A percentile compares a stretch with the other conserved stretches of the same genome.
Conservation (phyloP, 2,329 filamentous ascomycete species). For the Aspergillus arachidicola region DNA sequence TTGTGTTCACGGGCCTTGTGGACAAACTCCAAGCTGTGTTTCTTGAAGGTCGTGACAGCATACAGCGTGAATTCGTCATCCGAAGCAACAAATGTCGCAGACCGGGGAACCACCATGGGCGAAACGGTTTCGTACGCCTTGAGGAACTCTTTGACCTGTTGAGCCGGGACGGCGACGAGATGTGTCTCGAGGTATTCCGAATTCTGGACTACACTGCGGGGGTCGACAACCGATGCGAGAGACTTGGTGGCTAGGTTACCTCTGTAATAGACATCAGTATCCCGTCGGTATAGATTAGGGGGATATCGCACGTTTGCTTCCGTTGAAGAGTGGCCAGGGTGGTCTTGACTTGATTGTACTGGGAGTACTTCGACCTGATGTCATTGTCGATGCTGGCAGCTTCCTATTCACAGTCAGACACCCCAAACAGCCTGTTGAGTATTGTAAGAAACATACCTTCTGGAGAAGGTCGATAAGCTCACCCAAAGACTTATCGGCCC, state of each 20-base stretch:
- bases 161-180: conserved; percentile 82
- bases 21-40: conserved; percentile 81
- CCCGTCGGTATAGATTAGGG: neutral
- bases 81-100: conserved; percentile 74
- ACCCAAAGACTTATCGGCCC: conserved; percentile 83
- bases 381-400: conserved; percentile 91
- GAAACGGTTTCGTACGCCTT: conserved; percentile 84
- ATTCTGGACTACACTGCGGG: conserved; percentile 76
- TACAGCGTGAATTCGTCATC: conserved; percentile 91
- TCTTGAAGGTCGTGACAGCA: conserved; percentile 91
- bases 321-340: conserved; percentile 79
- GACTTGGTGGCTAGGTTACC: conserved; percentile 95
- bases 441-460: conserved; percentile 60
- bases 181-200: conserved; percentile 98
- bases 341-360: conserved; percentile 90
- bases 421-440: neutral
- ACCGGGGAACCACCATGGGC: conserved; percentile 92
- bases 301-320: conserved; percentile 72
- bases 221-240: conserved; percentile 83
- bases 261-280: conserved; percentile 46
- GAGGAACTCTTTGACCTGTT: conserved; percentile 82
- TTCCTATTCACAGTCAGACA: conserved; percentile 60
- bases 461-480: conserved; percentile 87
- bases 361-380: conserved; percentile 89
- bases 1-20: conserved; percentile 90